Evolutionary conservation across 331 rosid genomes (phyloP).

Genomic region (Acacia concinna): DNA sequence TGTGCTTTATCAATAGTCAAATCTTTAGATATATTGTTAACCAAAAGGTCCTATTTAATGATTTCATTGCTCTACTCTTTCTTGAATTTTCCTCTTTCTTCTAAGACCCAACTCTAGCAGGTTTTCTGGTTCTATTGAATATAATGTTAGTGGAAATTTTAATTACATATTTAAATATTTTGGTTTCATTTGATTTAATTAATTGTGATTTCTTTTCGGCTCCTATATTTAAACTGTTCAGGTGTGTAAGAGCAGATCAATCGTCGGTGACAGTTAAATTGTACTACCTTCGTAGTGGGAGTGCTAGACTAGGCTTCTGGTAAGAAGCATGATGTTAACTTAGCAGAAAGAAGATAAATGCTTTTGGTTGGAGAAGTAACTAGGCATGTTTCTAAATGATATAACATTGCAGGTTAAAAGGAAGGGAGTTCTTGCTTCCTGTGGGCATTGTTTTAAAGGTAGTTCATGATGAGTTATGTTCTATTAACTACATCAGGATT

Average conservation of each 20-base stretch:
- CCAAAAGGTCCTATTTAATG: background rate
- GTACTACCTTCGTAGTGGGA: conserved; percentile 84
- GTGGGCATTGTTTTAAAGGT: conserved; percentile 90
- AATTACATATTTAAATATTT: background rate
- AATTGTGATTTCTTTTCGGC: conserved; percentile 7
- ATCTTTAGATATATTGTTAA: background rate
- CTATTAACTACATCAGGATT: conserved; percentile 4
- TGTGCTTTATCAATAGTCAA: background rate
- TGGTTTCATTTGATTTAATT: background rate
- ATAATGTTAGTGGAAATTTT: background rate
- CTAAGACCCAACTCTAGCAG: background rate
- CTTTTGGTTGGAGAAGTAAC: conserved; percentile 25
- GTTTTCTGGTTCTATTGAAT: background rate
- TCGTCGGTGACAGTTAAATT: conserved; percentile 68
- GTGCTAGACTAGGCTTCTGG: conserved; percentile 97
- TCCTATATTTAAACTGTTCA: conserved; percentile 35
- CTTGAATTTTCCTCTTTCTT: background rate
- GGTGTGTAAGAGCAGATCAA: conserved; percentile 88
- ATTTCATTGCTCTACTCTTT: background rate
- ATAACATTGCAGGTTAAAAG: conserved; percentile 69
- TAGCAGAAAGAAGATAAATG: conserved; percentile 5
- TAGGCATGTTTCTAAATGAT: background rate
- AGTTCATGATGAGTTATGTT: background rate
- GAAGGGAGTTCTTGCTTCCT: conserved; percentile 91
- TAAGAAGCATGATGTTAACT: conserved; percentile 42